Base-by-base conservation (phyloP, 257 asterid species). In the Nicotiana obtusifolia region DNA sequence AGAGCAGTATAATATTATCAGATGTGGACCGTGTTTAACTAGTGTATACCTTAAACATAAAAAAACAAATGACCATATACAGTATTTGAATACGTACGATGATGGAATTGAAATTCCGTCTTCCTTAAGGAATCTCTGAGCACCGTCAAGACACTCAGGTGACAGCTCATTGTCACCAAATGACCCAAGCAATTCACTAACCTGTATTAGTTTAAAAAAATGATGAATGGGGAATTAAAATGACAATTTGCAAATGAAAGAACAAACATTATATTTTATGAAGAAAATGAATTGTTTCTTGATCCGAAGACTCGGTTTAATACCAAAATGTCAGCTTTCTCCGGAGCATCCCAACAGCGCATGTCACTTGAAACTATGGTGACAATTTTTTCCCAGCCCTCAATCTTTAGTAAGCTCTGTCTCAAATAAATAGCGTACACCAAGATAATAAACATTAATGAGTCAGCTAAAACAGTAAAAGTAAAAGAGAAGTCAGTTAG, bases 111-210 rank as follows among this genome's bases (percentile, higher is more conserved):
- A 96, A 80, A 94, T 91, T 80, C 99, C 99, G 76, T 93, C 95
- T 80, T 92, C 91, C 88, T 96, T 96, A 84, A 96, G 87, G 84
- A 93, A 96, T 81, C 97, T 93, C 81, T 91, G 97, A 81, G 99
- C 99, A 82, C 99, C 99, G 86, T 96, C 98, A 76, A 96, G 98
- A 85, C 98, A 96, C 88, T 96, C 99, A 10, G 99, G 99, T 41
- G 99, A 96, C 81, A 96, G 95, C 92, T 96, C 99, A 87, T 96
- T 96, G 88, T 96, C 99, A 66, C 98, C 99, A 82, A 96, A 96
- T 14, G 99, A 96, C 67, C 99, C 99, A 84, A 96, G 95, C 89
- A 96, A 88, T 86, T 94, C 98, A 83, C 99, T 94, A 76, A 94
- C 99, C 99, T 94, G 85, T 83, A 84, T 81, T 73, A 83, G 54